Conservation (phyloP, 176 grass and related monocot species). For the Pharus latifolius region DNA sequence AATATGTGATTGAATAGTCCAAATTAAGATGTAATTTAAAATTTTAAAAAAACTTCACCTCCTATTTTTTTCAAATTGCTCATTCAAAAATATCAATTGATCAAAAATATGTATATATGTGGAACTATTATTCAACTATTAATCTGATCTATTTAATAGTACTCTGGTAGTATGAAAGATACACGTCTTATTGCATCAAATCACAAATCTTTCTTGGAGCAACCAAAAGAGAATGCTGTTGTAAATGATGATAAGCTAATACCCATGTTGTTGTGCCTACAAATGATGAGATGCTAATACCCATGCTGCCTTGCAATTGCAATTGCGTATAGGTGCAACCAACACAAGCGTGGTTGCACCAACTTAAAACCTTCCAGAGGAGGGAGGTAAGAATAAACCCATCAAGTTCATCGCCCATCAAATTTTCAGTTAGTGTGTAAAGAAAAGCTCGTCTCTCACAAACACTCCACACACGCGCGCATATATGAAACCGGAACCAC, state of each 20-base stretch:
- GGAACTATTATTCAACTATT: too few species aligned
- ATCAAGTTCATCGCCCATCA: not conserved
- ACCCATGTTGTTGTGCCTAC: too few species aligned
- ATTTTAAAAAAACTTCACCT: too few species aligned
- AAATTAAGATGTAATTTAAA: too few species aligned
- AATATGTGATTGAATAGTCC: too few species aligned
- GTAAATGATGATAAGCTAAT: not conserved
- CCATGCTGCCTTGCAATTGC: not conserved
- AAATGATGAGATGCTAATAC: not conserved
- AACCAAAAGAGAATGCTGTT: too few species aligned
- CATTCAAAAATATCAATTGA: too few species aligned
- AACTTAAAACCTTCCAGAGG: not conserved
- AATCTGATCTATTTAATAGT: too few species aligned
- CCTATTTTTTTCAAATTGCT: too few species aligned
- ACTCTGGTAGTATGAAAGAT: not conserved
- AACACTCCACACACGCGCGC: not conserved
- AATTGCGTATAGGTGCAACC: conserved; percentile 10
- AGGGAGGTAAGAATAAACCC: not conserved
- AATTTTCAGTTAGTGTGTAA: not conserved
- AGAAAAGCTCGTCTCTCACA: too few species aligned
- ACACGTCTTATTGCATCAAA: not conserved
- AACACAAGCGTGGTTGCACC: not conserved
- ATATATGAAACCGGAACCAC: not conserved
- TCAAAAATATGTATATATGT: too few species aligned
- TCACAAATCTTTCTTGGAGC: not conserved